Evolutionary conservation across 129 eudicot species (phyloP), one percentile per base, ranked within the genome.

Genomic region (Glebionis coronaria): DNA sequence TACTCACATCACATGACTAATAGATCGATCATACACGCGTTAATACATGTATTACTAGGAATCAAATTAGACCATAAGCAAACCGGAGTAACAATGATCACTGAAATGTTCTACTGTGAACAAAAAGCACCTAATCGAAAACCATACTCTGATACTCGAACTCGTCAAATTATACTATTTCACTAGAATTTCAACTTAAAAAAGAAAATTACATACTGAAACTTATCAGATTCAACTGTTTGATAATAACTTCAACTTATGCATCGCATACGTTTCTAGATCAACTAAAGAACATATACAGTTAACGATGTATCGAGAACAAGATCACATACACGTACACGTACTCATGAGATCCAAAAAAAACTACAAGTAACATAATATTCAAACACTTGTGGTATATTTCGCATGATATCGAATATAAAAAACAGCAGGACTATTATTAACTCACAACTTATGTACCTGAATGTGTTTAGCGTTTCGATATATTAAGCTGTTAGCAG

Each of bases 381-480:
- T 23, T 23, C 2, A 50, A 23, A 23, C 25, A 23, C n/a, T n/a
- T n/a, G n/a, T n/a, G 25, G 25, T 23, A 2, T 23, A 23, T 23
- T 23, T 23, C 25, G 25, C 25, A 23, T 0, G 1, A 23, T 23
- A 23, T 23, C 25, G 25, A 23, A 23, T 23, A 23, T 1, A 23
- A 2, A 23, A 23, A 23, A 5, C 3, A 31, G 14, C 2, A 38
- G 14, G 8, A 31, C 9, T 4, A 19, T 12, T 1, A 40, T 19
- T 16, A 49, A n/a, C n/a, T n/a, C n/a, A n/a, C n/a, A 67, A 51
- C 62, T 67, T 35, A 67, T 51, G 61, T 52, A 18, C 4, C 25
- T 23, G 25, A 23, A 23, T 23, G 9, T 12, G 16, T 27, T 16
- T 8, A n/a, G 50, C 18, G 15, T n/a, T 53, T 6, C 1, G 49